Base-by-base conservation (phyloP, 768 basidiomycete genomes). In the Lactarius trivialis region DNA sequence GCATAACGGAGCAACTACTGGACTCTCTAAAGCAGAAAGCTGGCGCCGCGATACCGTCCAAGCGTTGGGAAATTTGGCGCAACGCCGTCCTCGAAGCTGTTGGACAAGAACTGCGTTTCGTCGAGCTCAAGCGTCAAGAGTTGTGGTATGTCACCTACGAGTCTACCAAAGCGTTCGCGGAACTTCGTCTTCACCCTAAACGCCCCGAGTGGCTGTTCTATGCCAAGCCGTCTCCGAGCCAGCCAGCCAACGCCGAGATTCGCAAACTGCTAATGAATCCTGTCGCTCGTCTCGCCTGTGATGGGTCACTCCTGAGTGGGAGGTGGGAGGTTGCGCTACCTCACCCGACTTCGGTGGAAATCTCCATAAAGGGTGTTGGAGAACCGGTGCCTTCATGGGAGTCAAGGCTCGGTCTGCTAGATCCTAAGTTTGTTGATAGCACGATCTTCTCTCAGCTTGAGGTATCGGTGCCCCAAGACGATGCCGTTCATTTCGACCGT, bases 191-290 rank as follows among this genome's bases (percentile, higher is more conserved):
- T 14, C 84, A 93, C 70, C 84, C 83, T 39, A 81, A 81, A 69
- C 85, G 85, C 62, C 84, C 89, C 1, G 90, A 95, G 72, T 97
- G 94, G 95, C 82, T 89, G 14, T 74, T 98, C 14, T 95, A 85
- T 62, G 91, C 83, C 26, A 79, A 82, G 58, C 84, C 94, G 3
- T 76, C 85, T 39, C 78, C 79, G 0, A 75, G 71, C 34, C 88
- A 87, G 65, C 85, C 91, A 6, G 89, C 86, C 9, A 93, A 91
- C 65, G 84, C 89, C 56, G 83, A 88, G 49, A 85, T 94, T 49
- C 88, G 95, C 49, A 79, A 82, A 56, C 70, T 89, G 30, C 77
- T 97, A 2, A 81, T 82, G 49, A 78, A 81, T 33, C 93, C 95
- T 5, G 79, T 93, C n/a, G 93, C 86, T 1, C 81, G 93, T 34